Conservation (phyloP, 768 basidiomycete genomes). For the Boletus vinaceobasis region DNA sequence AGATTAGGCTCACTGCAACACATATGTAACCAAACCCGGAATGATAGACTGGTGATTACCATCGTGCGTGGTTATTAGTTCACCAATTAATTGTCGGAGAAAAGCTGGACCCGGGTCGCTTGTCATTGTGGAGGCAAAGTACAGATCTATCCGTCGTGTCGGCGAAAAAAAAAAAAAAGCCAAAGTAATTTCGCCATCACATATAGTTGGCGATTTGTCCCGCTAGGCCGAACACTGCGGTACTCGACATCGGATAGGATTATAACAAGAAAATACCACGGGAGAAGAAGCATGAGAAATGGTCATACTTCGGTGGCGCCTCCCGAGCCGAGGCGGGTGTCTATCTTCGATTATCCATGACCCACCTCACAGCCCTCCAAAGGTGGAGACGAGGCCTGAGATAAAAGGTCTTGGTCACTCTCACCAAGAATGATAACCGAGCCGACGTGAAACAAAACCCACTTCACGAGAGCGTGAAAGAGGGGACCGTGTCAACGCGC, state of each 20-base stretch:
- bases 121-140: neutral
- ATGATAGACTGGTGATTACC: neutral
- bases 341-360: too few relatives aligned
- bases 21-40: neutral
- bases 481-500: neutral
- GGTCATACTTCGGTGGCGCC: neutral
- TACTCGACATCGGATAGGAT: neutral
- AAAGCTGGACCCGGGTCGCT: neutral
- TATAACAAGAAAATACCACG: neutral
- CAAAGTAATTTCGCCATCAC: neutral
- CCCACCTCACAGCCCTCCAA: too few relatives aligned
- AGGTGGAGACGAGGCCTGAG: too few relatives aligned
- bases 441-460: neutral
- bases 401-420: neutral
- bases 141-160: neutral
- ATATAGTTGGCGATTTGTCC: too few relatives aligned
- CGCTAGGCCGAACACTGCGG: neutral
- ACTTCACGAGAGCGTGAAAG: neutral
- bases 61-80: neutral
- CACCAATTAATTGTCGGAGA: neutral
- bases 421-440: slow-evolving; percentile 4
- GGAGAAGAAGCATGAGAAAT: slow-evolving; percentile 1
- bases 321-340: too few relatives aligned
- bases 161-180: neutral
- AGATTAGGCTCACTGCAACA: too few relatives aligned